Evolutionary conservation across 164 flowering plant species (phyloP).

Genomic region (Chimonanthus salicifolius): DNA sequence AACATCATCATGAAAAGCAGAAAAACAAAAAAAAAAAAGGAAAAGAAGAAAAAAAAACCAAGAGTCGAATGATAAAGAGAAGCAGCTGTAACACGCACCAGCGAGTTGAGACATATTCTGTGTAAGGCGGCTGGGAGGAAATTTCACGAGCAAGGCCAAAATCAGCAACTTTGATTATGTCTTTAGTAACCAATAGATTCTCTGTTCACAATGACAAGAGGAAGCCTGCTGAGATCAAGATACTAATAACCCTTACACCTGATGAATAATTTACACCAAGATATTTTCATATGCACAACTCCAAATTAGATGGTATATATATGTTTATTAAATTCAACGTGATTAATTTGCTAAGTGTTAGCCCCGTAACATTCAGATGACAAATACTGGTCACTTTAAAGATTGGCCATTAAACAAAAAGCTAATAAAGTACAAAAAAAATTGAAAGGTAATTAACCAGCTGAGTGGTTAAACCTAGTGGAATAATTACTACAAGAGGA

Average conservation of each 20-base stretch:
- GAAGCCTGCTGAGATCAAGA: neutral
- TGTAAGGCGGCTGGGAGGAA: constrained; percentile 73
- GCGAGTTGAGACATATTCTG: constrained; percentile 80
- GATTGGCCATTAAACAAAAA: neutral
- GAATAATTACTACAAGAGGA: too few relatives aligned
- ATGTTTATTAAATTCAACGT: neutral
- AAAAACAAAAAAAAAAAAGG: neutral
- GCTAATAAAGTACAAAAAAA: neutral
- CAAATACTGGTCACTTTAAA: neutral
- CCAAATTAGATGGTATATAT: too few relatives aligned
- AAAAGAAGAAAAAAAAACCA: neutral
- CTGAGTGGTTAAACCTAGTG: neutral
- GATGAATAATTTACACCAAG: neutral
- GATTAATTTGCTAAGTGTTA: neutral
- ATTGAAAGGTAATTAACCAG: neutral
- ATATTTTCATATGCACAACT: neutral
- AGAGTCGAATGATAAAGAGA: neutral
- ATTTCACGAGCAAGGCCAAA: constrained; percentile 98
- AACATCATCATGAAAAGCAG: neutral
- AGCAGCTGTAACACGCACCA: constrained; percentile 38
- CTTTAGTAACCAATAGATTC: constrained; percentile 72
- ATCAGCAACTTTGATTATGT: constrained; percentile 81
- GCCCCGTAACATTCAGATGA: neutral
- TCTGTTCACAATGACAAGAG: constrained; percentile 31
- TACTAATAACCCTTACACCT: neutral